Base-by-base conservation (phyloP, 2,329 filamentous ascomycete genomes). In the Sporothrix globosa region DNA sequence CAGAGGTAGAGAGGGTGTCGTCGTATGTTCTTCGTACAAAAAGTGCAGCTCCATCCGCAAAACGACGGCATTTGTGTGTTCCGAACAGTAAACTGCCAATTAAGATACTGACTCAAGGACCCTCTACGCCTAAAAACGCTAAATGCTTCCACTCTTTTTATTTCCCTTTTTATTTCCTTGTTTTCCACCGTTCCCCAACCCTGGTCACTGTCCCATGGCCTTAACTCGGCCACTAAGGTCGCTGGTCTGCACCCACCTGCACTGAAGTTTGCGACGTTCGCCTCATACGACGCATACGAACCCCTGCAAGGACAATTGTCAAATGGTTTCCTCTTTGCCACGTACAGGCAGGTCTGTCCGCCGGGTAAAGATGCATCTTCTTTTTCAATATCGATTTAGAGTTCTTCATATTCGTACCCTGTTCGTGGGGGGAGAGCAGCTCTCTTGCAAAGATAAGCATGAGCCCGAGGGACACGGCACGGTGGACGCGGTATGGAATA, bases 331-430 rank as follows among this genome's bases (percentile, higher is more conserved):
- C 6, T 1, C 34, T 9, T 34, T 34, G 34, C 34, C 34, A 34
- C 34, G 27, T 30, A 2, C 6, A 34, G 7, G 34, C 34, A 7
- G 34, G 34, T 9, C 34, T 24, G 34, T 65, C 61, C 61, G 61
- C 44, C 44, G 44, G 61, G 27, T 50, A 65, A 65, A 65, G 58
- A 63, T 46, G 58, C 58, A 27, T 24, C n/a, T 63, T 44, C 41
- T 13, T 3, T 44, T 27, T 63, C 14, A 24, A 11, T 3, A 10
- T 27, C 14, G 58, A 27, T 46, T 46, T 44, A 27, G n/a, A 21
- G 39, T 24, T 63, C 39, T 21, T 17, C 11, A 2, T 3, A 17
- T 44, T 13, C 14, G 4, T 44, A 13, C 27, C 24, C n/a, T 61
- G 58, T 27, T 46, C 39, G 13, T 63, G 41, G 39, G n/a, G 39